Evolutionary conservation across 2,329 filamentous ascomycete genomes (phyloP).

Genomic region (Tolypocladium tropicale): DNA sequence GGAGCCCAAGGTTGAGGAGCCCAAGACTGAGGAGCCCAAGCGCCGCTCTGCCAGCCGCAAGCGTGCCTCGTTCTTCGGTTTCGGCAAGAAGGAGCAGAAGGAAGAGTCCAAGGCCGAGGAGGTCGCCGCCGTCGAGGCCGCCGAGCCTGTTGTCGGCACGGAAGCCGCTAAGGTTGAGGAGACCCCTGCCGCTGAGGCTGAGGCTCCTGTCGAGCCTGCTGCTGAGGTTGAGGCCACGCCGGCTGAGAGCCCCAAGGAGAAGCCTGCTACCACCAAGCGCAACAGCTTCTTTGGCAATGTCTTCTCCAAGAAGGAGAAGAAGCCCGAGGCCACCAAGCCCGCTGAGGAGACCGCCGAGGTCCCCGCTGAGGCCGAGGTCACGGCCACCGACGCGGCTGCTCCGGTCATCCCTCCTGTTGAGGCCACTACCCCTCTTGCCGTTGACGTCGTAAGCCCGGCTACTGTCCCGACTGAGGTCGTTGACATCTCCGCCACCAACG

Average conservation of each 20-base stretch:
- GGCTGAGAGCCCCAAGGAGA: conserved; percentile 32
- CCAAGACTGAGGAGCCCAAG: conserved; percentile 49
- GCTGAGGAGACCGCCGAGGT: conserved; percentile 22
- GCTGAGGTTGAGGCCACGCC: conserved; percentile 32
- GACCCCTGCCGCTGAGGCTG: conserved; percentile 22
- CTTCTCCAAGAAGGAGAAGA: conserved; percentile 49
- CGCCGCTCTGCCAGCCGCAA: conserved; percentile 55
- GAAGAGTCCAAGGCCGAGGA: conserved; percentile 24
- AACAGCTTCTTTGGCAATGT: conserved; percentile 44
- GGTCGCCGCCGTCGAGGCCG: conserved; percentile 18
- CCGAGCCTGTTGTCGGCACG: conserved; percentile 24
- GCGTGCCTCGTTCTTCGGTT: conserved; percentile 54
- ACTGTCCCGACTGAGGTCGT: conserved; percentile 36
- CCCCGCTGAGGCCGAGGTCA: conserved; percentile 33
- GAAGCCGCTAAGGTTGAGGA: conserved; percentile 24
- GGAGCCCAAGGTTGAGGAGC: conserved; percentile 40
- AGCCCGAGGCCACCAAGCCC: conserved; percentile 38
- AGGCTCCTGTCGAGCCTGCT: conserved; percentile 18
- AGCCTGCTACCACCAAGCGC: conserved; percentile 42
- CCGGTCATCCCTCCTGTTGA: conserved; percentile 51
- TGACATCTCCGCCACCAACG: conserved; percentile 34
- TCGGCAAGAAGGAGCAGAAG: conserved; percentile 45
- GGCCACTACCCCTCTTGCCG: conserved; percentile 43
- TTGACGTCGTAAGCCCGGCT: conserved; percentile 40
- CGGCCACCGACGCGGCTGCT: conserved; percentile 38